Base-by-base conservation (phyloP, 495 filamentous ascomycete genomes). In the Articulospora tetracladia region DNA sequence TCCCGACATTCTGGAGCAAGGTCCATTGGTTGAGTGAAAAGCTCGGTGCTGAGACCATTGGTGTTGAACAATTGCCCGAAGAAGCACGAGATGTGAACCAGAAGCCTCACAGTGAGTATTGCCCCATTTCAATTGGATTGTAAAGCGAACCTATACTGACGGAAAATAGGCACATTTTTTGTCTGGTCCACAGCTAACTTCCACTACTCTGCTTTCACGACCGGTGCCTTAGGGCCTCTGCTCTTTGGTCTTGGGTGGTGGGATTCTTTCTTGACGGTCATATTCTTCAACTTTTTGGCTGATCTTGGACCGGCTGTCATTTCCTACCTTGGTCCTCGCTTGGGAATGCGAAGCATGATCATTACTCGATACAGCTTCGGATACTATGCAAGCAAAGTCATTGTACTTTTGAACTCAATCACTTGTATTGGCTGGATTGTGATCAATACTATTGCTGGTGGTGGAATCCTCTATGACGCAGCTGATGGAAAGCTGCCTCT, bases 321-420 rank as follows among this genome's bases (percentile, higher is more conserved):
- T 2, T 56, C 53, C 2, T 41, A 41, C 19, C 34, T 58, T 48
- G 41, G 55, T n/a, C 57, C 47, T 1, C 17, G 68, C 6, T 79
- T 74, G 3, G 80, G 82, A 17, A 72, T 83, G 6, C 74, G 78
- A 32, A 76, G 81, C 60, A 75, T 81, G 63, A 75, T 76, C 28
- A 74, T 82, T 52, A 69, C 73, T 36, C 73, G 80, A 4, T 83
- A 80, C 64, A 77, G 74, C 62, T 74, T 84, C 46, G 82, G 79
- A 17, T 84, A 76, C 74, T 83, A 73, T 64, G 76, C 76, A 0
- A 68, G 73, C 44, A 61, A 61, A 24, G 20, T 47, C 6, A 57
- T 57, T 57, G 55, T 57, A 20, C 66, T 79, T 32, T 65, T 79
- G 67, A 78, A 78, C 66, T 62, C 78, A 26, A 75, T 76, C 10